A percentile compares a stretch with the other conserved stretches of the same genome.
Evolutionary conservation across 2,329 filamentous ascomycete genomes (phyloP).

Genomic region (Lachnellula cervina): DNA sequence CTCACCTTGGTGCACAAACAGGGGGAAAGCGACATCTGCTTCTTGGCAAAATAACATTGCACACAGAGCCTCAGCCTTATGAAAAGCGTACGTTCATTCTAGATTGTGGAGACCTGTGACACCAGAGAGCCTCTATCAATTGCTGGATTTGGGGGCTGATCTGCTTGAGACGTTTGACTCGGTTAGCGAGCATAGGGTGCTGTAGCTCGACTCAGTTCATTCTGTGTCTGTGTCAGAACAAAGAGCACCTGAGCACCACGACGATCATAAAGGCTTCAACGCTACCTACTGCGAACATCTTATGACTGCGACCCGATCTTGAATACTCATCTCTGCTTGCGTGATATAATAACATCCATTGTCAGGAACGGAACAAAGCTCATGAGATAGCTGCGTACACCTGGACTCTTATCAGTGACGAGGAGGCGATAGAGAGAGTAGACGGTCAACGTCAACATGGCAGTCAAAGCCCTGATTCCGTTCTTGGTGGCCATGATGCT

Average conservation of each 20-base stretch:
- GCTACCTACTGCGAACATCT: background rate
- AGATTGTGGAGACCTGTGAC: background rate
- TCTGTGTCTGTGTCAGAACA: background rate
- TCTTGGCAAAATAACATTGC: background rate
- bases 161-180: background rate
- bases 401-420: background rate
- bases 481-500: constrained; percentile 95
- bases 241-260: background rate
- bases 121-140: background rate
- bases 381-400: background rate
- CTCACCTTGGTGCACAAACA: background rate
- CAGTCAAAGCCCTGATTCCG: constrained; percentile 66
- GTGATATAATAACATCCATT: background rate
- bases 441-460: constrained; percentile 47
- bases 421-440: background rate
- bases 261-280: background rate
- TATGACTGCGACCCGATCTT: background rate
- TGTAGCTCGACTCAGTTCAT: background rate
- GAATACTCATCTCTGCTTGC: background rate
- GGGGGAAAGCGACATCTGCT: background rate
- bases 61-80: background rate
- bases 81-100: background rate
- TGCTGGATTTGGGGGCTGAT: background rate
- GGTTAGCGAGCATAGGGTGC: background rate
- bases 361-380: background rate